Base-by-base conservation (phyloP, 2,329 filamentous ascomycete genomes). In the Paraconiothyrium brasiliense region DNA sequence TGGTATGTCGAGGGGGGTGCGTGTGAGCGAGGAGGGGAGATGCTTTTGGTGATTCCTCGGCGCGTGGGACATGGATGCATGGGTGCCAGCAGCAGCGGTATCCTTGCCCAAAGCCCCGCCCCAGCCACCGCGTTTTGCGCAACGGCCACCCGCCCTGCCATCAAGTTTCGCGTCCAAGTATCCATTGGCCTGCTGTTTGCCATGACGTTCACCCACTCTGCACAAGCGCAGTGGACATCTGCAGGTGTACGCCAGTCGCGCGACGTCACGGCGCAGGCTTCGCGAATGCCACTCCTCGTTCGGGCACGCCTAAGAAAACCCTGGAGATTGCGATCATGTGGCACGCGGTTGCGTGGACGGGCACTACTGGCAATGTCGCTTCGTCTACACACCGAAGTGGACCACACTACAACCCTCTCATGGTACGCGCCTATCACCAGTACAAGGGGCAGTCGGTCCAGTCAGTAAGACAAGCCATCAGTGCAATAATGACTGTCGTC, bases 271-370 rank as follows among this genome's bases (percentile, higher is more conserved):
- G 20, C 20, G 20, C 20, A 1, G 20, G 20, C 20, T 20, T 20
- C 20, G 67, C 22, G 39, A 37, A 51, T 37, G 32, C 24, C 32
- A 39, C 30, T 16, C 10, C 54, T 56, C 39, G 9, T 62, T 61
- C 44, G 59, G 51, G 51, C 50, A 60, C 52, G 63, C 4, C 57
- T 57, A 55, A 52, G 54, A 61, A 65, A 65, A 66, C 35, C 54
- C 58, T 62, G 67, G 27, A 73, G 62, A 73, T 74, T 73, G 61
- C 59, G 8, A 7, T 50, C 54, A 49, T 47, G 48, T 48, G 35
- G 13, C 7, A 30, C 27, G 27, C 27, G 20, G 20, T 20, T 20
- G 20, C 20, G 20, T 20, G 20, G 20, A 20, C 20, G 20, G 20
- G 20, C 20, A n/a, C n/a, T n/a, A n/a, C n/a, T n/a, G 20, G 20